Percentiles rank a stretch among this genome's conserved stretches.
Evolutionary conservation across 2,329 filamentous ascomycete species (phyloP).

Genomic region (Aspergillus tamarii): DNA sequence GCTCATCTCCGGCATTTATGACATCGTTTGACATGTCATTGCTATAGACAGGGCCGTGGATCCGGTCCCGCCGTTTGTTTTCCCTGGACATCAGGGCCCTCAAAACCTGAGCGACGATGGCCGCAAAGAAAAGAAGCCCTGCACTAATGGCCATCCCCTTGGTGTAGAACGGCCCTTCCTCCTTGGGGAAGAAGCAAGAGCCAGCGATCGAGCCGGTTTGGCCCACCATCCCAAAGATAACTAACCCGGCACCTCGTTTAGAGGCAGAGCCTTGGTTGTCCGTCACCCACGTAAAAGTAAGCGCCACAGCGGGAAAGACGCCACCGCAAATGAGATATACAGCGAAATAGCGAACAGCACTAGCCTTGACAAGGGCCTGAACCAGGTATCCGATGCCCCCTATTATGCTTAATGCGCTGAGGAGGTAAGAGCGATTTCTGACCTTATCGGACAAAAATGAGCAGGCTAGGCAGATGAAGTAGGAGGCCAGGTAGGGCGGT

Average conservation of each 20-base stretch:
- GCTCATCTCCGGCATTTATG: too few relatives aligned
- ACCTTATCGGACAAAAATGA: neutral
- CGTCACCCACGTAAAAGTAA: neutral
- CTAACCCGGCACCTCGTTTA: neutral
- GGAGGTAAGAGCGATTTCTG: neutral
- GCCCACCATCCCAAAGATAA: neutral
- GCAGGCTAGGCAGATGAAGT: neutral
- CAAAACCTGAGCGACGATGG: neutral
- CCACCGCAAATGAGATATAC: neutral
- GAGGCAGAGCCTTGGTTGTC: neutral
- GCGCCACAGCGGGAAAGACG: neutral
- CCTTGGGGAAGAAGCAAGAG: neutral
- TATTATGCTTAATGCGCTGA: neutral
- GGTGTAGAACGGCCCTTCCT: neutral
- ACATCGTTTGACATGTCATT: too few relatives aligned
- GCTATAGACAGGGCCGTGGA: too few relatives aligned
- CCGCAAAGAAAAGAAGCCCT: neutral
- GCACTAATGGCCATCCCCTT: constrained; percentile 3
- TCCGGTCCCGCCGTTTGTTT: neutral
- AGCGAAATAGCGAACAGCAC: neutral
- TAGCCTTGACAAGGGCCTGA: neutral
- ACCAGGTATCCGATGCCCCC: neutral
- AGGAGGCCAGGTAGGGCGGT: neutral
- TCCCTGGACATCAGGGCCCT: neutral
- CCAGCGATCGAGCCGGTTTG: neutral